Evolutionary conservation across 2,329 filamentous ascomycete genomes (phyloP).

Genomic region (Fusarium sp.): DNA sequence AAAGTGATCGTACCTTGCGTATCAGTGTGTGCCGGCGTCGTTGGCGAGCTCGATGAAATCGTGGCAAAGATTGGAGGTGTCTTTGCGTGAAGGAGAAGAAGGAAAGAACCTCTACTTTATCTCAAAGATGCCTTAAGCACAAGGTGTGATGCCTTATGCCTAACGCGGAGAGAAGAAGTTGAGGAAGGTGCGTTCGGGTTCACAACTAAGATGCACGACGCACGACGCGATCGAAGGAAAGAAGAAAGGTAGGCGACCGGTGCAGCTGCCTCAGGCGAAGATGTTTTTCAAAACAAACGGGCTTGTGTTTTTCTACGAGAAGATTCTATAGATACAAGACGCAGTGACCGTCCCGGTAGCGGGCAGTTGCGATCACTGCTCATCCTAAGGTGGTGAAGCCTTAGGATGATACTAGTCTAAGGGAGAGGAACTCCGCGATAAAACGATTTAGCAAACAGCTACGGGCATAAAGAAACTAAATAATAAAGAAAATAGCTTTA

Average conservation of each 20-base stretch:
- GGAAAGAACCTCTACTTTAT: background rate
- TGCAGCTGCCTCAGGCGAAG: slow-evolving; percentile 10
- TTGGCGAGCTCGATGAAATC: background rate
- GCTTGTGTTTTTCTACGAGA: background rate
- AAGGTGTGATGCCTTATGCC: background rate
- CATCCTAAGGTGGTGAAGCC: background rate
- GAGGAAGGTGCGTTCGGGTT: slow-evolving; percentile 14
- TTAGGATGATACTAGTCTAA: background rate
- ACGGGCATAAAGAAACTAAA: background rate
- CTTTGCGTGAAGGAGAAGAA: background rate
- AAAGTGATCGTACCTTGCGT: slow-evolving; percentile 3
- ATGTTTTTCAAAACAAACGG: background rate
- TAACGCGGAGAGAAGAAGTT: background rate
- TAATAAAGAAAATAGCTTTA: background rate
- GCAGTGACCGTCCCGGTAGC: slow-evolving; percentile 1
- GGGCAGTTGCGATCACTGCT: slow-evolving; percentile 26
- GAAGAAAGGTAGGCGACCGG: background rate
- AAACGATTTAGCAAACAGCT: background rate
- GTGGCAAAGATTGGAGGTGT: background rate
- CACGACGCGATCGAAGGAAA: background rate
- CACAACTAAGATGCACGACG: background rate
- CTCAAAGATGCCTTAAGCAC: background rate
- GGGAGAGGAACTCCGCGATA: background rate
- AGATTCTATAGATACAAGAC: background rate
- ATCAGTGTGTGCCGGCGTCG: background rate